phyloP scores from a whole-genome alignment of 208 protist species.

The Acanthamoeba triangularis region DNA sequence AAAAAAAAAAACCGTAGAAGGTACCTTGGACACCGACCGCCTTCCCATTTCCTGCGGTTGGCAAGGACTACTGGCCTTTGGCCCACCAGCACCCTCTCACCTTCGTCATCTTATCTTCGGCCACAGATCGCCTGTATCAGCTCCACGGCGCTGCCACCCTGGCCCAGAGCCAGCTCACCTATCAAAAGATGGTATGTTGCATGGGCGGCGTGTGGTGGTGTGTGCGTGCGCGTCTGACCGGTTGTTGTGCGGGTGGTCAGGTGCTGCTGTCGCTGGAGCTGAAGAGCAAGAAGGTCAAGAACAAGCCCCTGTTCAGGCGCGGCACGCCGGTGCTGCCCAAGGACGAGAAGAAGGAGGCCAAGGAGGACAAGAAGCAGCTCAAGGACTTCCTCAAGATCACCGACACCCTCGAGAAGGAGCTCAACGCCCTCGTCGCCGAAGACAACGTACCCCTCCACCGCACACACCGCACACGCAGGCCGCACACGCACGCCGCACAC shows the following conservation, averaged over 20 bases:
- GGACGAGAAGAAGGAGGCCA: conserved; percentile 54
- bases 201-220: not conserved
- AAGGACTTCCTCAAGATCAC: conserved; percentile 27
- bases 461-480: not conserved
- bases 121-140: conserved; percentile 9
- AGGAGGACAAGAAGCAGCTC: conserved; percentile 18
- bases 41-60: no score
- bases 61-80: not conserved
- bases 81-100: not conserved
- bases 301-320: conserved; percentile 23
- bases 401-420: conserved; percentile 51
- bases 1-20: no score
- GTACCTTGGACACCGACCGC: no score
- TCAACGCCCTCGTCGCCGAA: conserved; percentile 16
- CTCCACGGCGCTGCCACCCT: not conserved
- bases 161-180: conserved; percentile 21
- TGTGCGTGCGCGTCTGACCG: no score
- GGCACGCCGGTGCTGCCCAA: not conserved
- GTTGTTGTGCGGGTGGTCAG: not conserved
- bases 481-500: no score
- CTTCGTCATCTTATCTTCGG: not conserved
- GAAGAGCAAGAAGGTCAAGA: conserved; percentile 59
- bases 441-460: not conserved
- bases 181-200: not conserved
- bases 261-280: not conserved